A percentile compares a stretch with the other conserved stretches of the same genome.
These are phyloP conservation scores for Tetradesmus obliquus DNA, from an alignment of 139 green algal genomes.

Conservation along the genomic window DNA sequence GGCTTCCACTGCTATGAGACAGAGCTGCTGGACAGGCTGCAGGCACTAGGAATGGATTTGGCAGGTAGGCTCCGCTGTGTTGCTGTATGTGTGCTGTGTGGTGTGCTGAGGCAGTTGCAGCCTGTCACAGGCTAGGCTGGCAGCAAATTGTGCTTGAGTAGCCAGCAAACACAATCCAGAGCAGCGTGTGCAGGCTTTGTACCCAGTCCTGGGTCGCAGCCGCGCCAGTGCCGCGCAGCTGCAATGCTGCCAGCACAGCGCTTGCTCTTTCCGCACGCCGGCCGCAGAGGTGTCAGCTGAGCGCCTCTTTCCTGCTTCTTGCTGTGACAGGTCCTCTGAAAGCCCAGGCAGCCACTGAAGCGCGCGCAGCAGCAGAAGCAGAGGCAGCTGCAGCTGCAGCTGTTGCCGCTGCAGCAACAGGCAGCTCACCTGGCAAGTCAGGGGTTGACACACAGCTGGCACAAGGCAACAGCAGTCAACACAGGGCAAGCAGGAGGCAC, in stretches of 20 bases:
- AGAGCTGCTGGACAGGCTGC: background rate
- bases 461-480: background rate
- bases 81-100: background rate
- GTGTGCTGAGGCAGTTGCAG: too few relatives aligned
- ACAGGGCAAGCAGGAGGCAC: background rate
- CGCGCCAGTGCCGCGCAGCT: too few relatives aligned
- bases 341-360: background rate
- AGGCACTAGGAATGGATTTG: background rate
- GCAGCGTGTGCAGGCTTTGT: too few relatives aligned
- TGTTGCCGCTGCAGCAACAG: background rate
- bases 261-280: too few relatives aligned
- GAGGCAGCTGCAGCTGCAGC: background rate
- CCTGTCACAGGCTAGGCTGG: too few relatives aligned
- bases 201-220: too few relatives aligned
- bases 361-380: background rate
- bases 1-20: conserved; percentile 17
- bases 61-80: background rate
- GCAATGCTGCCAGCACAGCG: too few relatives aligned
- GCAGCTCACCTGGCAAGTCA: too few relatives aligned
- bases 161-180: too few relatives aligned
- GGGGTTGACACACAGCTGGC: too few relatives aligned
- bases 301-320: background rate
- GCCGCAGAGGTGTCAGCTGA: too few relatives aligned
- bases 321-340: background rate
- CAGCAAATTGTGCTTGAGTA: too few relatives aligned